These are phyloP conservation scores for Annulohypoxylon maeteangense DNA, from an alignment of 495 filamentous ascomycete species.

Conservation along the genomic window DNA sequence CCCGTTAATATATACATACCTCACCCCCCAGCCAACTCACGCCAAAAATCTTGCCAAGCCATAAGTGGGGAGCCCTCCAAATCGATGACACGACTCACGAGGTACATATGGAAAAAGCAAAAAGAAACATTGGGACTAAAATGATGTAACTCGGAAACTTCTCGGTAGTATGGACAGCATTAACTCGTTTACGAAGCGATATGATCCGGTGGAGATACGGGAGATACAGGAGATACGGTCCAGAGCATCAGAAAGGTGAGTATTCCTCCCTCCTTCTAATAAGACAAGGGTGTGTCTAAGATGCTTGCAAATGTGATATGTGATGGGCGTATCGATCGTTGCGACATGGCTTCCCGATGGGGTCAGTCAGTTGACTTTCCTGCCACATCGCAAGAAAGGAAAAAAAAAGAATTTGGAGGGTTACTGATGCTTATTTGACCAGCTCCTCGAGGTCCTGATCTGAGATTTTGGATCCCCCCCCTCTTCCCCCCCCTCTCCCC, in stretches of 20 bases:
- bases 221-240: not conserved
- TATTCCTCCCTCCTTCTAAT: not conserved
- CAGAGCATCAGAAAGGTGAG: not conserved
- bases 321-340: slow-evolving; percentile 3
- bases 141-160: not conserved
- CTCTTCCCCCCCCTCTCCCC: no score
- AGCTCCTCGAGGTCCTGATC: not conserved
- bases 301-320: slow-evolving; percentile 10
- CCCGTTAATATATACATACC: not conserved
- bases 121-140: not conserved
- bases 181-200: slow-evolving; percentile 5
- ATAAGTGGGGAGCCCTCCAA: not conserved
- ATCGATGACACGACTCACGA: not conserved
- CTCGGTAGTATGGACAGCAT: not conserved
- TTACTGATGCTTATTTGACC: not conserved
- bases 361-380: slow-evolving; percentile 21
- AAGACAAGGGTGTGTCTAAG: not conserved
- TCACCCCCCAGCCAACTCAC: not conserved
- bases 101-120: not conserved
- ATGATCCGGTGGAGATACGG: not conserved
- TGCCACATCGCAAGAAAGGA: not conserved
- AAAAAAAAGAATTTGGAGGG: no score
- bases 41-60: no score
- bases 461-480: not conserved
- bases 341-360: not conserved